Evolutionary conservation across 2,329 filamentous ascomycete species (phyloP), one percentile per base, ranked within the genome.

Genomic region (Alternaria sp.): DNA sequence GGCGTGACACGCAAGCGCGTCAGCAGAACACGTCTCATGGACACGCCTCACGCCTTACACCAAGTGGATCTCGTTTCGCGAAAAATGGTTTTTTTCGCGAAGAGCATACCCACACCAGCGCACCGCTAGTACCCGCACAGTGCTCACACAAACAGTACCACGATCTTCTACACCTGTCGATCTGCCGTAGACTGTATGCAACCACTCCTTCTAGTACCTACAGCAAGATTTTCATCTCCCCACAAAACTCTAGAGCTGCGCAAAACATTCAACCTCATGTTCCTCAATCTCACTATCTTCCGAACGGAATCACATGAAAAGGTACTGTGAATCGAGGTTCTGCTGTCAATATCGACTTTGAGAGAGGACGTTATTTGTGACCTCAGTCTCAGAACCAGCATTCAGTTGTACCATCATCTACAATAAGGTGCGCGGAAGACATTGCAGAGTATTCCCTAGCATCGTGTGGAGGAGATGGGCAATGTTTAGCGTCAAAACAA

Each of bases 61-160:
- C 48, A 52, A 37, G 54, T 56, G 54, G 54, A 56, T 51, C 46
- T 21, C 14, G 21, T 42, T 41, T 34, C 13, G 46, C 26, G 39
- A 41, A 36, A 26, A 44, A 52, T 37, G 28, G 39, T 42, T 44
- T 41, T 52, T 41, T 36, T 39, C 39, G 23, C 28, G 37, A 48
- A 36, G 37, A 50, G 39, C 17, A 26, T 41, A 33, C 54, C 46
- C 46, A 40, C 37, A 52, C 21, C 31, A 33, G 13, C 24, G 39
- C 39, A 31, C 36, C 34, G 33, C 48, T 56, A 51, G 46, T 51
- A 41, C 48, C 54, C 54, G 46, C 54, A 44, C n/a, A n/a, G n/a
- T n/a, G n/a, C n/a, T n/a, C n/a, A n/a, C 17, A n/a, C 11, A 14
- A 56, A 36, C 48, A 51, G 24, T 52, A 51, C 37, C 24, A 51